These are phyloP conservation scores for Globisporangium irregulare DNA, from an alignment of 352 stramenopile species.

Conservation along the genomic window DNA sequence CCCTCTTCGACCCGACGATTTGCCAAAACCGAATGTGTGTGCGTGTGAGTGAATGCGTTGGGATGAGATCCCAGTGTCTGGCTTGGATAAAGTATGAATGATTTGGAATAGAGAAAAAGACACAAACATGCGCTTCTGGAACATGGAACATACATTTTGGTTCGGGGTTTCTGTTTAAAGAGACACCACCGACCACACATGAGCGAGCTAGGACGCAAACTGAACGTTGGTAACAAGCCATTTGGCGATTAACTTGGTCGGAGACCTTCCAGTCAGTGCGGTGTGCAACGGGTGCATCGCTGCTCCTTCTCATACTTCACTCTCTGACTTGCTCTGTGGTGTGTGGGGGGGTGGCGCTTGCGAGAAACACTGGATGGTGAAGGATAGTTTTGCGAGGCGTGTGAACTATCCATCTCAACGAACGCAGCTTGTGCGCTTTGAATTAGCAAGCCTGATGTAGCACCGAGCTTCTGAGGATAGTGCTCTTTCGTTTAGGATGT, in stretches of 20 bases:
- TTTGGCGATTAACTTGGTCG: not conserved
- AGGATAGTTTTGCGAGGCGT: not conserved
- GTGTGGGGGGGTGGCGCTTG: no score
- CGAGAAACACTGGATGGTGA: not conserved
- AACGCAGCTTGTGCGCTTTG: not conserved
- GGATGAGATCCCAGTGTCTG: not conserved
- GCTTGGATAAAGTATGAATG: not conserved
- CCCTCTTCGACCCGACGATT: slow-evolving; percentile 4
- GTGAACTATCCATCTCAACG: not conserved
- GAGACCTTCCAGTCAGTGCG: not conserved
- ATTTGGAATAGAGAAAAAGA: no score
- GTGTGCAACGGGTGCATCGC: not conserved
- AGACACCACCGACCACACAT: not conserved
- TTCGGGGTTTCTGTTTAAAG: not conserved
- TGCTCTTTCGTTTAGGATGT: not conserved
- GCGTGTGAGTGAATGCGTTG: not conserved
- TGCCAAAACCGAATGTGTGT: not conserved
- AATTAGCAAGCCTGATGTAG: not conserved
- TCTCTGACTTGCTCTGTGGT: not conserved
- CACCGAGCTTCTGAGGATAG: not conserved
- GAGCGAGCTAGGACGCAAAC: not conserved
- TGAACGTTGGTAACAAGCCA: not conserved
- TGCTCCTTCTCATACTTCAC: not conserved
- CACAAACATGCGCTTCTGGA: not conserved
- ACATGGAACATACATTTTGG: not conserved